Evolutionary conservation across 352 stramenopile genomes (phyloP), one percentile per base, ranked within the genome.

Genomic region (Pythium myriotylum): DNA sequence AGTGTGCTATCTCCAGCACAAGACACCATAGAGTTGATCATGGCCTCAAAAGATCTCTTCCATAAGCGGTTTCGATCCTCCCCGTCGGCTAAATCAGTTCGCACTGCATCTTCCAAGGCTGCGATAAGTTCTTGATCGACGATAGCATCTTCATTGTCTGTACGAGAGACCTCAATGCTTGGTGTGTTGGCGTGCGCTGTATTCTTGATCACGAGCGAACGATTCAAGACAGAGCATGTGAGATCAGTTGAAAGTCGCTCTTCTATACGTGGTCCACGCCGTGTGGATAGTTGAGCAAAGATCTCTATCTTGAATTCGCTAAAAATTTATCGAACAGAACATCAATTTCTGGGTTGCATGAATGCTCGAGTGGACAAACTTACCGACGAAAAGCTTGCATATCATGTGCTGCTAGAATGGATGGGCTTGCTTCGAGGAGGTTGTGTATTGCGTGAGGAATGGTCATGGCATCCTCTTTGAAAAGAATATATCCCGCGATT

Each of bases 401-500:
- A 35, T 75, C 65, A 23, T 40, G 49, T 46, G 67, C 65, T 12
- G 69, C 64, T 47, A 59, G 42, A n/a, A 63, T 32, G 20, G 65
- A 27, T 3, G 60, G 42, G 61, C 39, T 48, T 24, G 58, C 80
- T 69, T 26, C 64, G 54, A 48, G 39, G 56, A 51, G 60, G 42
- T 54, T 10, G 20, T 67, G 43, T 20, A 88, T 16, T 23, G 65
- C 51, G 20, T 61, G 42, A n/a, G 54, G 48, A 23, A 85, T 72
- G 8, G 54, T 27, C 24, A 67, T 41, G 8, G 46, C 49, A 46
- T 52, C 39, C 2, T 70, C 59, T 26, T 65, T 57, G 52, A 80
- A 88, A 17, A 91, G 49, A 2, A 69, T 62, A 49, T 77, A 59
- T 6, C 69, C 77, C 0, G 84, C 67, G 19, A 67, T 65, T 53